Base-by-base conservation (phyloP, 176 grass and related monocot genomes). In the Saccharum spontaneum region DNA sequence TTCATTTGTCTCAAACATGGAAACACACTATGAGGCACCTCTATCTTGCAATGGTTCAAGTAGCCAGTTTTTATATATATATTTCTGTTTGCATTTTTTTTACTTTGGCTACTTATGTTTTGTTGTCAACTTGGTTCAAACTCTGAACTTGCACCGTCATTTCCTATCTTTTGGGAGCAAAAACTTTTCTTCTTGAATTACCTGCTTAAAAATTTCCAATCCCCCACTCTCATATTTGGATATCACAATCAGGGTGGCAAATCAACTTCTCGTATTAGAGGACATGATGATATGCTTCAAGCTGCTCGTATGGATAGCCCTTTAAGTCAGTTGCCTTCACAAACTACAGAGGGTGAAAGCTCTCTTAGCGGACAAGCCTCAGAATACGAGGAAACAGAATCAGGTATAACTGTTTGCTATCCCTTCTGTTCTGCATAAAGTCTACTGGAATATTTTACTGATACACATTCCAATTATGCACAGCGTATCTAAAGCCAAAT, bases 401-500 rank as follows among this genome's bases (percentile, higher is more conserved):
- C 93, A 92, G 97, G 97, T 99, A 92, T 23, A 83, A 18, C 69
- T 77, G 66, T 77, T 79, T 16, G 24, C 30, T n/a, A 85, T 89
- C 71, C 74, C 31, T 87, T 94, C 68, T 91, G 72, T 85, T 89
- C 76, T 79, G 74, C 69, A 44, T 92, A 85, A 90, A 90, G 84
- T 84, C 86, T 71, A 61, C 73, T 87, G 73, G 79, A 88, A 92
- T 89, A 84, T 79, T 98, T 93, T 88, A 94, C 93, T 98, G 95
- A 98, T 99, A 91, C 86, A 74, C 90, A 99, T 92, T 94, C 87
- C 93, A 98, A 94, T 89, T 79, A 95, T 96, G 91, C 91, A 95
- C 97, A 99, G 97, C 86, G 69, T 98, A 93, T 98, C 95, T 95
- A 98, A 95, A 94, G 95, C 89, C 90, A 98, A 98, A 91, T 98